phyloP scores from a whole-genome alignment of 2,329 filamentous ascomycete genomes.

The Alternaria ventricosa region DNA sequence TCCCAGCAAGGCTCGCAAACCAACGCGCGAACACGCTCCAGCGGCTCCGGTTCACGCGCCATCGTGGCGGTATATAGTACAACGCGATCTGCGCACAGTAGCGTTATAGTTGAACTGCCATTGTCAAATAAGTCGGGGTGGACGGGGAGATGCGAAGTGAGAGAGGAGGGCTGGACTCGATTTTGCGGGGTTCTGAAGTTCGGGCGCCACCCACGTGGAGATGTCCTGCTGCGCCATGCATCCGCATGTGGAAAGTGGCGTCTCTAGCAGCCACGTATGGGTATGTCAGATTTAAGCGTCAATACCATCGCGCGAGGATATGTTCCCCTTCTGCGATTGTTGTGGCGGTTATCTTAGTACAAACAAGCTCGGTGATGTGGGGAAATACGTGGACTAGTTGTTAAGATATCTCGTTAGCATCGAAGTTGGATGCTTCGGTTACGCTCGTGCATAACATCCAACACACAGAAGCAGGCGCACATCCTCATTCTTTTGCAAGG shows the following conservation, averaged over 20 bases:
- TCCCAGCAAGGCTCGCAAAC: not conserved
- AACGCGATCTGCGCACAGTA: rapidly evolving
- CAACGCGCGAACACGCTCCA: not conserved
- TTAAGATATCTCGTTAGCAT: not conserved
- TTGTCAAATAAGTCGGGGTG: too few relatives aligned
- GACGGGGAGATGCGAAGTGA: not conserved
- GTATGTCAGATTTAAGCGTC: not conserved
- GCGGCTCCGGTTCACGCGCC: not conserved
- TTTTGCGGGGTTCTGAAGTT: not conserved
- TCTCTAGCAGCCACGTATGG: not conserved
- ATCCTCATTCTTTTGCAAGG: not conserved
- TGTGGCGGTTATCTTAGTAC: too few relatives aligned
- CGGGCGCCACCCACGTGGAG: not conserved
- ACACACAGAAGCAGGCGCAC: not conserved
- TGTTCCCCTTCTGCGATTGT: too few relatives aligned
- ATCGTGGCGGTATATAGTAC: rapidly evolving
- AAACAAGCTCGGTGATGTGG: too few relatives aligned
- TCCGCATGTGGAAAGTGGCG: not conserved
- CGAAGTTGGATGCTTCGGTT: not conserved
- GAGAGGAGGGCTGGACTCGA: not conserved
- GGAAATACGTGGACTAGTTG: not conserved
- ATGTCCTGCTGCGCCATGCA: not conserved
- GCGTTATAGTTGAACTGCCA: rapidly evolving
- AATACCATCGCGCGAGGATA: too few relatives aligned
- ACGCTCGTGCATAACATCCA: not conserved